Evolutionary conservation across 2,329 filamentous ascomycete species (phyloP), one percentile per base, ranked within the genome.

Genomic region (Falciphora oryzae): DNA sequence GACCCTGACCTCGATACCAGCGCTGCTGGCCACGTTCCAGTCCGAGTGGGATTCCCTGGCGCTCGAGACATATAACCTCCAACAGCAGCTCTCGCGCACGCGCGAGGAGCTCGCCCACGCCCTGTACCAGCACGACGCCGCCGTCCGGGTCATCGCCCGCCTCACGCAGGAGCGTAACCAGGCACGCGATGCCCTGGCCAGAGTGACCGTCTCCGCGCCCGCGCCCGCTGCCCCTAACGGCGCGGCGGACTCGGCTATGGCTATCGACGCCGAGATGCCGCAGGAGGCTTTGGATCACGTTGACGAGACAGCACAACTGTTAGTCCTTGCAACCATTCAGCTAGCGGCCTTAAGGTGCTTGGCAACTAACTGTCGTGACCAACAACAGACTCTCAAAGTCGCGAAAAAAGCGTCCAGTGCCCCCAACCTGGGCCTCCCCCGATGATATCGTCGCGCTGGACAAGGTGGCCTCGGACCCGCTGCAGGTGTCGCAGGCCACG

Each of bases 1-100:
- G 38, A 93, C 92, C 44, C 87, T 98, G 72, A 98, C 95, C 64
- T 99, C 95, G 53, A 97, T 99, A 73, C 95, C 95, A 28, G 93
- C 95, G 25, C 86, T 99, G 65, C 89, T 99, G 65, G 90, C 92
- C 62, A 90, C 93, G 56, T 98, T 99, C 76, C 95, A 99, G 76
- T 96, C 96, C 76, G 95, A 99, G 82, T 99, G 95, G 95, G 95
- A 99, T 75, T 89, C 93, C 11, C 80, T 97, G 59, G 92, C 94
- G 16, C 82, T 98, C 50, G 95, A 99, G 79, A 91, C 92, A 62
- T 97, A 93, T 76, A 95, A 92, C 70, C 80, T 98, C 66, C 90
- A 91, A 78, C 91, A 97, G 76, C 92, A 97, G 74, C 82, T 99
- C 67, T 85, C 89, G 63, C 91, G 96, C 75, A 96, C 93, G 57